Evolutionary conservation across 2,329 filamentous ascomycete species (phyloP), one percentile per base, ranked within the genome.

Genomic region (Monosporascus sp.): DNA sequence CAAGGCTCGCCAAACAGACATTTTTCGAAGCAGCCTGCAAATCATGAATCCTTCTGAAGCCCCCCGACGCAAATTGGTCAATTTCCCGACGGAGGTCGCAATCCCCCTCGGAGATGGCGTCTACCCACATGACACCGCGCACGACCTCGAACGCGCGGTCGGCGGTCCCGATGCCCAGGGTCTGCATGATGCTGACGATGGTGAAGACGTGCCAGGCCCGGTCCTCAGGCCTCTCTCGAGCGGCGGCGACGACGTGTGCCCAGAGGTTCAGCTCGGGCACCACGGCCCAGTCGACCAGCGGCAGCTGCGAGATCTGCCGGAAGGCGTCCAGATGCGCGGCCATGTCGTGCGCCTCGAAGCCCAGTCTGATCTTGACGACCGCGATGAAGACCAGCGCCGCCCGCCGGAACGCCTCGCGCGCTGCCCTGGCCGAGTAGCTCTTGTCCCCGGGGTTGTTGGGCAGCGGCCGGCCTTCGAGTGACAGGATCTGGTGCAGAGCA

Each of bases 231-330:
- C 59, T 52, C 36, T 64, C 61, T n/a, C 60, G 58, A 53, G 63
- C 52, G 3, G 63, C 65, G n/a, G 57, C 61, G 3, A 60, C 55
- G 2, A 64, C 50, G 16, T 65, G 64, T 2, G 62, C 63, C 65
- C 65, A 67, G 17, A 67, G 57, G 36, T 59, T 65, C n/a, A 67
- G 47, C 57, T 67, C 63, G n/a, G 64, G 63, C n/a, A 65, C 56
- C 2, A 59, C 27, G 17, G 56, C 48, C 64, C 64, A 66, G 27
- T 63, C 50, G 0, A 67, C 63, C 8, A 59, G 46, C 2, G 64
- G 64, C 24, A 66, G 54, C 36, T 56, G 56, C 36, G 63, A 61
- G 36, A 67, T 64, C 56, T 63, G 58, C n/a, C 59, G 50, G 48
- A 67, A 67, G 8, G 64, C 64, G 17, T 62, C 52, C 19, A 66